Base-by-base conservation (phyloP, 2,329 filamentous ascomycete genomes). In the Penicillium hordei region DNA sequence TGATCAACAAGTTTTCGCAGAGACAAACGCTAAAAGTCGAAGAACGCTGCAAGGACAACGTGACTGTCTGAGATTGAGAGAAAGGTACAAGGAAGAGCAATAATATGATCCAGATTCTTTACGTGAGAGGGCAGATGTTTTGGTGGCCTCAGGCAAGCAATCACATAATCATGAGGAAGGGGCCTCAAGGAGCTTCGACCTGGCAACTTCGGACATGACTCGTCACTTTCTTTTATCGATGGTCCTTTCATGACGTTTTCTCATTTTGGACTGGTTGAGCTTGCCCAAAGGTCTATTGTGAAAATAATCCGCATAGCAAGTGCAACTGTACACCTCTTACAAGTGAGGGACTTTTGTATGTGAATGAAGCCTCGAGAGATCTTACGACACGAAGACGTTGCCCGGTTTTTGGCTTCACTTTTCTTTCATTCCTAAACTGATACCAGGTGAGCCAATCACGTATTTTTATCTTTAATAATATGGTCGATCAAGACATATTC, bases 101-200 rank as follows among this genome's bases (percentile, higher is more conserved):
- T 27, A 19, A 36, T 52, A 36, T 27, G 44, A 44, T 13, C 36
- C 46, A 45, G 40, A 46, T 52, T 52, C 40, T 46, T 46, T 8
- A 27, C 27, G 39, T 52, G 12, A 52, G 50, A 52, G 50, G 19
- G 50, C 29, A 36, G 29, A 36, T 52, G 40, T 52, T 52, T 27
- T 45, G 1, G 4, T 27, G 29, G 50, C 50, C 50, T 52, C 12
- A 52, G 50, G 50, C 50, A 52, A 52, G 9, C 1, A 27, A 52
- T 52, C 40, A 52, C 50, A 46, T 52, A 45, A 45, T 52, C 50
- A 52, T 36, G 39, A 45, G 50, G 50, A 52, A 36, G 49, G 48
- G 25, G 15, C 25, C 12, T 17, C 3, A 46, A 23, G 46, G 46
- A 38, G 46, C 38, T 33, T 19, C 4, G 17, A 45, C 13, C 15